Conservation (phyloP, 2,329 filamentous ascomycete species). For the Epicoccum nigrum region DNA sequence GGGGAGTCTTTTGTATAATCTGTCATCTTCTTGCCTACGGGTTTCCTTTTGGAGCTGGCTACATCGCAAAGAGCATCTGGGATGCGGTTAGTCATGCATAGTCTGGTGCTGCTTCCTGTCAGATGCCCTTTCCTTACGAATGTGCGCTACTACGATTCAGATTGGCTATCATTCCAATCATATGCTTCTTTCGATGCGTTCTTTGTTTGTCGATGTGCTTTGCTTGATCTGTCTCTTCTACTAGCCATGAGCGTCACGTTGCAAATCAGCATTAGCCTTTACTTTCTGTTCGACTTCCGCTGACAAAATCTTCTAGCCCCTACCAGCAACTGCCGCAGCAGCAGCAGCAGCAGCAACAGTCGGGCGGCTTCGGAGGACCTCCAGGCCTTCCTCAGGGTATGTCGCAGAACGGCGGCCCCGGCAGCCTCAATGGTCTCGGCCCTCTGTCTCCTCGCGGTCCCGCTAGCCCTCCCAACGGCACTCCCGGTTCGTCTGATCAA, state of each 20-base stretch:
- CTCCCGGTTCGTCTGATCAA: slow-evolving; percentile 40
- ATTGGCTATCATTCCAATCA: slow-evolving; percentile 49
- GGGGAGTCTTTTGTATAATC: slow-evolving; percentile 48
- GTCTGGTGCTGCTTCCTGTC: slow-evolving; percentile 42
- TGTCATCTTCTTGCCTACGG: slow-evolving; percentile 41
- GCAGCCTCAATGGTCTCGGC: slow-evolving; percentile 16
- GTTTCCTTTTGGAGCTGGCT: slow-evolving; percentile 40
- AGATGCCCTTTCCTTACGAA: slow-evolving; percentile 36
- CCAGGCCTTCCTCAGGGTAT: slow-evolving; percentile 16
- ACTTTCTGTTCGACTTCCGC: neutral
- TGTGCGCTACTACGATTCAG: slow-evolving; percentile 38
- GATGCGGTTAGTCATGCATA: slow-evolving; percentile 47
- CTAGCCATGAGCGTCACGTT: slow-evolving; percentile 4
- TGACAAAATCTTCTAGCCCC: slow-evolving; percentile 8
- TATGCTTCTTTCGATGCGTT: slow-evolving; percentile 39
- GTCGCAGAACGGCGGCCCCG: slow-evolving; percentile 17
- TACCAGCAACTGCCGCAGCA: slow-evolving; percentile 19
- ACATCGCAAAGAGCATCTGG: slow-evolving; percentile 35
- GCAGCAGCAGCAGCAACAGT: slow-evolving; percentile 5
- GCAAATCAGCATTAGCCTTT: neutral
- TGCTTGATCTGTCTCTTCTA: slow-evolving; percentile 26
- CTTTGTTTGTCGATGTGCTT: slow-evolving; percentile 31
- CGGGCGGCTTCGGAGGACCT: slow-evolving; percentile 13
- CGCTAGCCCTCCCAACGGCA: slow-evolving; percentile 33
- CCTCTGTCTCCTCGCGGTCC: slow-evolving; percentile 16